A percentile compares a stretch with the other conserved stretches of the same genome.
Evolutionary conservation across 306 rosid species (phyloP).

Genomic region (Prunus armeniaca): DNA sequence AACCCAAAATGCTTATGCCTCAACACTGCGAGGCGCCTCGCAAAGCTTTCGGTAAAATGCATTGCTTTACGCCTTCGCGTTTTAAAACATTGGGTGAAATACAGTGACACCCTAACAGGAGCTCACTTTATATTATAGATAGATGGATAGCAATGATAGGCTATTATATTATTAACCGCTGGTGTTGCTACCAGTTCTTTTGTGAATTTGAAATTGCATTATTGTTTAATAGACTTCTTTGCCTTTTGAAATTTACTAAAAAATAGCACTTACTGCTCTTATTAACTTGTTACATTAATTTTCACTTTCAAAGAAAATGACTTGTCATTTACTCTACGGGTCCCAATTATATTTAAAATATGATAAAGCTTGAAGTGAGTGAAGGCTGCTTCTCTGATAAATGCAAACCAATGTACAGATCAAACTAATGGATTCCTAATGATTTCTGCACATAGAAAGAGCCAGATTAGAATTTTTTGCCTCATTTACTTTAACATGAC

Average conservation of each 20-base stretch:
- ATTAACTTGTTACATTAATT: not conserved
- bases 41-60: no score
- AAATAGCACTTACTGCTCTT: not conserved
- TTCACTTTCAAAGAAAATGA: not conserved
- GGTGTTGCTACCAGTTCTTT: not conserved
- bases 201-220: not conserved
- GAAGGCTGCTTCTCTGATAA: not conserved
- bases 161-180: not conserved
- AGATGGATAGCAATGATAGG: no score
- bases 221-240: not conserved
- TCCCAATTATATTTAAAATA: not conserved
- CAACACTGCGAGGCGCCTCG: no score
- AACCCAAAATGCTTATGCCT: no score
- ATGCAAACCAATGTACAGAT: no score
- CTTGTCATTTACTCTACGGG: not conserved
- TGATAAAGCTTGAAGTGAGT: not conserved
- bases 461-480: not conserved
- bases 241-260: not conserved
- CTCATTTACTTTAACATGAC: not conserved
- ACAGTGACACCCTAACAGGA: no score
- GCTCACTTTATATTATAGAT: no score
- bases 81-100: no score
- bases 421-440: not conserved
- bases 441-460: not conserved
- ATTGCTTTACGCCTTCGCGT: no score